These are phyloP conservation scores for Solanum corneliomulleri DNA, from an alignment of 257 asterid species.

Conservation along the genomic window DNA sequence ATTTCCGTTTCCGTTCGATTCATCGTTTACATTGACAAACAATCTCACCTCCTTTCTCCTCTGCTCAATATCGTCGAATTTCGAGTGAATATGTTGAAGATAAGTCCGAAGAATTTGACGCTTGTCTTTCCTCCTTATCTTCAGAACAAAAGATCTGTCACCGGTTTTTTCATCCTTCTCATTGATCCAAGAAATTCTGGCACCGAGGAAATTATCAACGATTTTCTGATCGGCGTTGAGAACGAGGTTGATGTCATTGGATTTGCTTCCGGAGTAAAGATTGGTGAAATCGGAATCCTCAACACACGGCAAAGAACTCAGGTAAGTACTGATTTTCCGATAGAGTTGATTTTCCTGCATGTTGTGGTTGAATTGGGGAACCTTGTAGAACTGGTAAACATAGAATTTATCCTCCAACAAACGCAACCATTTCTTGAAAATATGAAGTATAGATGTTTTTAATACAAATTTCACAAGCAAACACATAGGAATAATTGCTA, in stretches of 20 bases:
- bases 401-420: slow-evolving; percentile 41
- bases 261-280: slow-evolving; percentile 51
- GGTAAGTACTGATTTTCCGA: slow-evolving; percentile 47
- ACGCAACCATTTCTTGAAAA: slow-evolving; percentile 33
- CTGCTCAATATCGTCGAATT: slow-evolving; percentile 65
- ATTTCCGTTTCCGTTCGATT: slow-evolving; percentile 10
- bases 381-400: slow-evolving; percentile 67
- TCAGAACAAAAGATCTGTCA: slow-evolving; percentile 32
- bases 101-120: slow-evolving; percentile 60
- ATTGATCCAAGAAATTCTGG: slow-evolving; percentile 54
- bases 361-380: slow-evolving; percentile 72
- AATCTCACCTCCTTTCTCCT: slow-evolving; percentile 49
- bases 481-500: slow-evolving; percentile 10
- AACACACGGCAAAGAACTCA: slow-evolving; percentile 56
- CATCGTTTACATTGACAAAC: slow-evolving; percentile 43
- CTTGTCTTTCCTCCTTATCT: slow-evolving; percentile 59
- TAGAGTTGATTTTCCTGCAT: slow-evolving; percentile 83
- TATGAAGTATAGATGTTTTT: slow-evolving; percentile 32
- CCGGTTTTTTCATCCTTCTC: slow-evolving; percentile 19
- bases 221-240: slow-evolving; percentile 49
- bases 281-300: slow-evolving; percentile 76
- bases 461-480: slow-evolving; percentile 27
- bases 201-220: slow-evolving; percentile 58
- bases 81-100: slow-evolving; percentile 53
- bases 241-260: slow-evolving; percentile 53